These are phyloP conservation scores for Crithidia sp. DNA, from an alignment of 208 protist genomes.

Conservation along the genomic window DNA sequence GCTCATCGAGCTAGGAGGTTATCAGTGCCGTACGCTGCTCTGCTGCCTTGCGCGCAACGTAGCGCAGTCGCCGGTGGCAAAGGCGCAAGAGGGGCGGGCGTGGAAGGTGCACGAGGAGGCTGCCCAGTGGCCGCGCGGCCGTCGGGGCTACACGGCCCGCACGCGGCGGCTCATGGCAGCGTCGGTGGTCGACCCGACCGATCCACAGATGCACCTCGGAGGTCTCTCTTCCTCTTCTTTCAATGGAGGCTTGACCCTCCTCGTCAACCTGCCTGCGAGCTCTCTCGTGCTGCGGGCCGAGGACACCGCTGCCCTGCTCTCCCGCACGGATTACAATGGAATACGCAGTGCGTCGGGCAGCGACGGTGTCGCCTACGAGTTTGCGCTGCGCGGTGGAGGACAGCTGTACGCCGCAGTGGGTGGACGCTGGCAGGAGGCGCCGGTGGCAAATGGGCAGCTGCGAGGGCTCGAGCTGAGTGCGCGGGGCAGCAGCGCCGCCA, in stretches of 20 bases:
- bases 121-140: background rate
- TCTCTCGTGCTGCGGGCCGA: background rate
- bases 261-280: conserved; percentile 13
- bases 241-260: conserved; percentile 4
- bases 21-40: conserved; percentile 16
- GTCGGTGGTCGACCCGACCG: background rate
- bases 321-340: too few relatives aligned
- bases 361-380: conserved; percentile 16
- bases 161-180: background rate
- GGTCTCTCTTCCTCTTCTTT: too few relatives aligned
- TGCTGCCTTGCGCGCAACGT: conserved; percentile 19
- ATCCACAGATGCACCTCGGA: background rate
- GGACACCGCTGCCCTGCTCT: too few relatives aligned
- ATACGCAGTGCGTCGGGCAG: background rate
- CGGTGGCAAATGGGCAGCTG: conserved; percentile 28
- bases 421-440: conserved; percentile 21
- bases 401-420: conserved; percentile 28
- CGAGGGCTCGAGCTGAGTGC: conserved; percentile 17
- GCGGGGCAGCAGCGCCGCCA: background rate
- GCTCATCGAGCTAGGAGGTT: conserved; percentile 4
- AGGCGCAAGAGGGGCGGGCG: background rate
- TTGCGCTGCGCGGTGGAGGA: conserved; percentile 21
- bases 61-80: conserved; percentile 4
- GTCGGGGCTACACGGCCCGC: background rate
- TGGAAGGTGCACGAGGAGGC: conserved; percentile 5